Percentiles rank a stretch among this genome's conserved stretches.
These are phyloP conservation scores for Peronospora farinosa DNA, from an alignment of 352 stramenopile genomes.

Conservation along the genomic window DNA sequence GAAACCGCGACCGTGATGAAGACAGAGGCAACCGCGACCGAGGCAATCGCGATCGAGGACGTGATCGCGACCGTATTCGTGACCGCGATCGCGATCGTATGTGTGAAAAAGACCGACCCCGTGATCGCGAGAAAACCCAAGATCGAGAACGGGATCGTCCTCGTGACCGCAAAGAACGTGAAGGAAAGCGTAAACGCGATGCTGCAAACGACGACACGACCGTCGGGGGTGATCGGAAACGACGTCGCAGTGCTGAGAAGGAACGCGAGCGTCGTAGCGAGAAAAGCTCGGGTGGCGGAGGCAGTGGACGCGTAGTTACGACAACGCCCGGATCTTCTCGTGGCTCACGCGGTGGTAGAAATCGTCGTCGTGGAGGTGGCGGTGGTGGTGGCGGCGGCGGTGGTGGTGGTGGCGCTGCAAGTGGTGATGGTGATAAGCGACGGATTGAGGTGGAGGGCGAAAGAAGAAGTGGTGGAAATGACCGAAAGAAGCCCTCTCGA, in stretches of 20 bases:
- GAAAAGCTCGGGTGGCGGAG: constrained; percentile 13
- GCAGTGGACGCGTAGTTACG: constrained; percentile 45
- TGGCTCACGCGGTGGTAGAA: constrained; percentile 27
- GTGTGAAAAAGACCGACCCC: constrained; percentile 28
- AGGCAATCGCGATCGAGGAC: constrained; percentile 13
- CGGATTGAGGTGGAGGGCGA: constrained; percentile 53
- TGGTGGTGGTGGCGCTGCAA: constrained; percentile 16
- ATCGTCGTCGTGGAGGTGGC: constrained; percentile 30
- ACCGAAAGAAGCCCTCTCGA: constrained; percentile 22
- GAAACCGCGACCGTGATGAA: constrained; percentile 19
- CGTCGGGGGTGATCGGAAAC: constrained; percentile 24
- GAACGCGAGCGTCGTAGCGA: constrained; percentile 16
- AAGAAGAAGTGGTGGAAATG: constrained; percentile 26
- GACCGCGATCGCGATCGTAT: constrained; percentile 21
- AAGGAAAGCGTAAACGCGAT: constrained; percentile 34
- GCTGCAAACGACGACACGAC: constrained; percentile 22
- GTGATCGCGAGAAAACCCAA: constrained; percentile 24
- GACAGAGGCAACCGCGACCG: constrained; percentile 5
- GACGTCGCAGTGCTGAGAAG: constrained; percentile 25
- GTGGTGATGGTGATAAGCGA: constrained; percentile 33
- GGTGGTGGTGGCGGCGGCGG: constrained; percentile 22
- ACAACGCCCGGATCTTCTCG: constrained; percentile 29
- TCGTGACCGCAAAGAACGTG: constrained; percentile 34
- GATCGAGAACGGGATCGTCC: constrained; percentile 27
- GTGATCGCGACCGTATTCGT: constrained; percentile 12